Evolutionary conservation across 2,329 filamentous ascomycete genomes (phyloP), one percentile per base, ranked within the genome.

Genomic region (Aureobasidium sp.): DNA sequence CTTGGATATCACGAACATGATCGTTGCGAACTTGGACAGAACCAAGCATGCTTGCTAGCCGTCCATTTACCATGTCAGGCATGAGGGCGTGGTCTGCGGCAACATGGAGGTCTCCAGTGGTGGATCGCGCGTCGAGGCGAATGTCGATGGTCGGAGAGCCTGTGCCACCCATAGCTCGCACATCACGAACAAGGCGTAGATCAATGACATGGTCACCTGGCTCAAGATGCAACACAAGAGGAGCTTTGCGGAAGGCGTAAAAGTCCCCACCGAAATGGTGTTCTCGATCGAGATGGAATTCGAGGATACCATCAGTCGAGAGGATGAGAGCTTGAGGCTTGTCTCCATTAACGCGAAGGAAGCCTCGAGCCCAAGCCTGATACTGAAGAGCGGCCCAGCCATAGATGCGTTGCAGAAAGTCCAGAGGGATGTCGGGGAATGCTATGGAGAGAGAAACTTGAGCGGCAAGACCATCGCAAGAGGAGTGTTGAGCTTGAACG

Each of bases 321-420:
- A 81, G 57, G 12, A 70, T 63, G 22, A 77, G 60, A 27, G 63
- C 62, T 24, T 65, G 60, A 24, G 65, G 60, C 8, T 66, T 66
- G 17, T 57, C 48, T 21, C 56, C 56, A 16, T 53, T 38, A 11
- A 79, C 63, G 16, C 64, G 62, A n/a, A 79, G 64, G 49, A 69
- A 64, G 30, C 79, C 79, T 44, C 78, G 70, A 22, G 72, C 70
- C 79, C 79, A 83, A 7, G 74, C 75, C 61, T 81, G 79, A 63
- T 77, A 81, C 59, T 82, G 79, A 11, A 78, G 65, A 16, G 76
- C 76, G 42, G 78, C 69, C 79, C 79, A 83, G 40, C 79, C 79
- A 61, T 82, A 81, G 11, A 80, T 66, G 11, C 69, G 64, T 57
- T 76, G 74, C 37, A 80, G 64, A 42, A 74, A 74, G 14, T 66